Percentiles rank a stretch among this genome's conserved stretches.
Evolutionary conservation across 257 asterid genomes (phyloP).

Genomic region (Solanum arcanum): DNA sequence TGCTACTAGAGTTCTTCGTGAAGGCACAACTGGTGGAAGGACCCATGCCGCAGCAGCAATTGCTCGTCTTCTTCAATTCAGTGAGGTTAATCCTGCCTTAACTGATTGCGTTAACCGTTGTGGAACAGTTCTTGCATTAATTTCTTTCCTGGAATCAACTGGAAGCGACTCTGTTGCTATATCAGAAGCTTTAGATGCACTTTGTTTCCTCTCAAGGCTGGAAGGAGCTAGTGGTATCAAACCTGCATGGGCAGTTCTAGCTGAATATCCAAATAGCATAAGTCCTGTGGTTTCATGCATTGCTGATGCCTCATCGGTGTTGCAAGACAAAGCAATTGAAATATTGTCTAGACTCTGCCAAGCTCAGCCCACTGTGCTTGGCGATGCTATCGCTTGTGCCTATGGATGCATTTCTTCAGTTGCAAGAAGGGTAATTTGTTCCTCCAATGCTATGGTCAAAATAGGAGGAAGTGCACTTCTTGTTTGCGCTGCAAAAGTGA

Average conservation of each 20-base stretch:
- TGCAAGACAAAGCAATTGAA: slow-evolving; percentile 90
- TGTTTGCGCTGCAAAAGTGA: slow-evolving; percentile 72
- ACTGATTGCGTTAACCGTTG: slow-evolving; percentile 66
- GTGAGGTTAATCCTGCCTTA: slow-evolving; percentile 48
- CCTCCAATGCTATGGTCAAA: slow-evolving; percentile 52
- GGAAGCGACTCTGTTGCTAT: slow-evolving; percentile 51
- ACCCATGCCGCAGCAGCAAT: slow-evolving; percentile 90
- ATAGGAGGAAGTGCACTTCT: slow-evolving; percentile 96
- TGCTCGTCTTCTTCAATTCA: slow-evolving; percentile 78
- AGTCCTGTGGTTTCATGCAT: slow-evolving; percentile 73
- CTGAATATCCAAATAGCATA: slow-evolving; percentile 71
- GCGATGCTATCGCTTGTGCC: slow-evolving; percentile 51
- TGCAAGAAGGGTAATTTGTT: slow-evolving; percentile 60
- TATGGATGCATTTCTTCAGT: slow-evolving; percentile 67
- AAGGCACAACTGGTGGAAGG: slow-evolving; percentile 68
- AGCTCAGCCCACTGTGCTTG: slow-evolving; percentile 68
- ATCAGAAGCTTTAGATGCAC: slow-evolving; percentile 83
- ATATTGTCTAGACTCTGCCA: slow-evolving; percentile 64
- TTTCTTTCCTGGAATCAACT: slow-evolving; percentile 74
- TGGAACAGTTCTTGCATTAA: slow-evolving; percentile 88
- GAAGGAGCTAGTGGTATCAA: slow-evolving; percentile 44
- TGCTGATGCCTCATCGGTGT: slow-evolving; percentile 55
- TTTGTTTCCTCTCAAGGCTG: slow-evolving; percentile 68
- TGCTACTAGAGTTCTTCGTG: slow-evolving; percentile 77
- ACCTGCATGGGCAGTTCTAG: slow-evolving; percentile 89